Conservation (phyloP, 805 yeast genomes). For the Candida silvatica region DNA sequence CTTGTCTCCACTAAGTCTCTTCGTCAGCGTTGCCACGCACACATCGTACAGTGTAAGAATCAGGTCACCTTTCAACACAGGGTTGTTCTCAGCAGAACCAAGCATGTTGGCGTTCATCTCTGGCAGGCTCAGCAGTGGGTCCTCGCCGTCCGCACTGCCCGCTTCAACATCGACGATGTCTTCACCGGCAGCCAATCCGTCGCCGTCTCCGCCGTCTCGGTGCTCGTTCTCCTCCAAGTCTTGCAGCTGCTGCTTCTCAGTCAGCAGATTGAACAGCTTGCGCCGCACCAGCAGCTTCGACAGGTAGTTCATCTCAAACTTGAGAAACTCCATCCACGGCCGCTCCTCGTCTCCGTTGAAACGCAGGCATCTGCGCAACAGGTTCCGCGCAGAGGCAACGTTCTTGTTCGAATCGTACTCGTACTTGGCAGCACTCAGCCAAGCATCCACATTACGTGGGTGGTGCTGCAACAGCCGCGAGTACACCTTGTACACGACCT, state of each 20-base stretch:
- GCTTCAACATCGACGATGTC: constrained; percentile 12
- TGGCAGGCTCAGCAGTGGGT: constrained; percentile 58
- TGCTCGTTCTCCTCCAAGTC: constrained; percentile 35
- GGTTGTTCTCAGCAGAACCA: constrained; percentile 79
- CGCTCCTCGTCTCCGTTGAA: constrained; percentile 67
- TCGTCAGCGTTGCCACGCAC: constrained; percentile 40
- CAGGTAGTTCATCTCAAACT: constrained; percentile 80
- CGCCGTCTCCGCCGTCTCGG: constrained; percentile 14
- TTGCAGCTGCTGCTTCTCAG: constrained; percentile 58
- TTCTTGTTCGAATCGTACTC: constrained; percentile 86
- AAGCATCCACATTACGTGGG: constrained; percentile 83
- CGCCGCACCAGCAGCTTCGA: constrained; percentile 80
- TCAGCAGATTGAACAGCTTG: constrained; percentile 67
- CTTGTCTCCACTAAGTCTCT: constrained; percentile 15
- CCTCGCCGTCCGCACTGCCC: constrained; percentile 38
- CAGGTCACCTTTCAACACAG: constrained; percentile 68
- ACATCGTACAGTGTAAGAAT: constrained; percentile 64
- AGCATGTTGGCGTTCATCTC: constrained; percentile 81
- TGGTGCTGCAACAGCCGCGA: constrained; percentile 75
- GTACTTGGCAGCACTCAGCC: constrained; percentile 93
- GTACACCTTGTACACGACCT: constrained; percentile 67
- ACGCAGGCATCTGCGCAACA: constrained; percentile 78
- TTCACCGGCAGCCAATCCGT: constrained; percentile 16
- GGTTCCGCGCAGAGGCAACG: constrained; percentile 78
- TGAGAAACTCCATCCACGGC: constrained; percentile 81